A percentile compares a stretch with the other conserved stretches of the same genome.
Evolutionary conservation across 768 basidiomycete species (phyloP).

Genomic region (Russula griseocarnosa): DNA sequence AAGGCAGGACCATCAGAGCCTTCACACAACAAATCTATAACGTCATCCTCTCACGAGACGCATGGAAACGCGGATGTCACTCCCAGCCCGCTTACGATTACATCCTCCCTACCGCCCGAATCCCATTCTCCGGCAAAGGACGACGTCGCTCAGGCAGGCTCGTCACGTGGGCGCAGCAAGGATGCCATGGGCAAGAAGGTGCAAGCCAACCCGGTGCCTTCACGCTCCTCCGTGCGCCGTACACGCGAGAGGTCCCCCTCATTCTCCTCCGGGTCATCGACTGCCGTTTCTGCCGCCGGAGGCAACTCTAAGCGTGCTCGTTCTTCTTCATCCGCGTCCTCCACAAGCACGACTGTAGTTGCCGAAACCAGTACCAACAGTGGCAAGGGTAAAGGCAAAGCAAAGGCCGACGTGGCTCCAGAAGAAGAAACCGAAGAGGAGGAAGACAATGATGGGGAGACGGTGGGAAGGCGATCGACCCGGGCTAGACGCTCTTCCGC

Average conservation of each 20-base stretch:
- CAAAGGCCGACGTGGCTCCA: constrained; percentile 10
- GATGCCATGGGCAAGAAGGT: constrained; percentile 15
- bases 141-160: constrained; percentile 2
- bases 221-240: constrained; percentile 20
- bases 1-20: constrained; percentile 12
- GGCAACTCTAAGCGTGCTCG: constrained; percentile 22
- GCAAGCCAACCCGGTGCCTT: not conserved
- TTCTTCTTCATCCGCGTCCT: constrained; percentile 27
- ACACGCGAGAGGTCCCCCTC: constrained; percentile 16
- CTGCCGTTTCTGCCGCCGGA: constrained; percentile 23
- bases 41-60: constrained; percentile 3
- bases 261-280: constrained; percentile 26
- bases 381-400: constrained; percentile 27
- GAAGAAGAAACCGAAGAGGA: constrained; percentile 21
- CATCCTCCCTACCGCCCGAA: constrained; percentile 23
- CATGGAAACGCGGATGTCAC: constrained; percentile 15
- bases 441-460: not conserved
- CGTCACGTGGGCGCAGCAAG: constrained; percentile 16
- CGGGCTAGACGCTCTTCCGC: constrained; percentile 1
- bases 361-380: not conserved
- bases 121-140: constrained; percentile 12
- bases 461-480: not conserved
- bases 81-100: constrained; percentile 24
- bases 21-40: not conserved
- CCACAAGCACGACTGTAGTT: constrained; percentile 19